phyloP scores from a whole-genome alignment of 2,329 filamentous ascomycete genomes.

The Chaetomium globosum region DNA sequence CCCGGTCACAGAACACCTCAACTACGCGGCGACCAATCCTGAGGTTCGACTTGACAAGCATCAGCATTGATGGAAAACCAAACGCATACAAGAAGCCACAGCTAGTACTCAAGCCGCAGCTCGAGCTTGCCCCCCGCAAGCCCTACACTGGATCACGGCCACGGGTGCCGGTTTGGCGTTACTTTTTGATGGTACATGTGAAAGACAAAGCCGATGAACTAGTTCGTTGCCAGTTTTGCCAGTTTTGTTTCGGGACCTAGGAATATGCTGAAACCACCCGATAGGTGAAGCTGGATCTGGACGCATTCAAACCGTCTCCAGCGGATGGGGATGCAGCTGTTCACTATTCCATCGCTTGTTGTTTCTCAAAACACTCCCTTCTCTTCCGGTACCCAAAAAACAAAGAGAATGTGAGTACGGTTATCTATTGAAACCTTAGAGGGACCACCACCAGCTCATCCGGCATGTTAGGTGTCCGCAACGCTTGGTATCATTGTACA shows the following conservation, averaged over 20 bases:
- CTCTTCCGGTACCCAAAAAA: slow-evolving; percentile 29
- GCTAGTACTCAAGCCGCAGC: slow-evolving; percentile 35
- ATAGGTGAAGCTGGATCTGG: slow-evolving; percentile 34
- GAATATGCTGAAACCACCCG: neutral
- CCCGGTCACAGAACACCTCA: slow-evolving; percentile 13
- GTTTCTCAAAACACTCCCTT: slow-evolving; percentile 21
- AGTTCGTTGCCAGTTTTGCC: slow-evolving; percentile 13
- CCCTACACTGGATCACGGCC: slow-evolving; percentile 29
- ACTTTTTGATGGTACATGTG: slow-evolving; percentile 36
- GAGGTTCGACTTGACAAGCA: slow-evolving; percentile 32
- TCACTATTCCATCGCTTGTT: slow-evolving; percentile 23
- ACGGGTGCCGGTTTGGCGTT: slow-evolving; percentile 26
- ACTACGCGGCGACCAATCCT: slow-evolving; percentile 24
- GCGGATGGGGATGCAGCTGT: neutral
- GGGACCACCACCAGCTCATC: neutral
- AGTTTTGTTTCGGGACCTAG: no score
- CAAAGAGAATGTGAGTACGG: slow-evolving; percentile 14
- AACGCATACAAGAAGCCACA: slow-evolving; percentile 35
- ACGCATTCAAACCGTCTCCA: slow-evolving; percentile 21
- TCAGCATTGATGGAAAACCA: slow-evolving; percentile 29
- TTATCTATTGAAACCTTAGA: neutral
- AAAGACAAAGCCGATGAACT: slow-evolving; percentile 37
- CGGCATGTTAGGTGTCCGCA: slow-evolving; percentile 7
- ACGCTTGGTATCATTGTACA: slow-evolving; percentile 27
- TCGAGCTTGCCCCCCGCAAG: slow-evolving; percentile 27